These are phyloP conservation scores for Boletellus ananas DNA, from an alignment of 768 basidiomycete genomes.

Conservation along the genomic window DNA sequence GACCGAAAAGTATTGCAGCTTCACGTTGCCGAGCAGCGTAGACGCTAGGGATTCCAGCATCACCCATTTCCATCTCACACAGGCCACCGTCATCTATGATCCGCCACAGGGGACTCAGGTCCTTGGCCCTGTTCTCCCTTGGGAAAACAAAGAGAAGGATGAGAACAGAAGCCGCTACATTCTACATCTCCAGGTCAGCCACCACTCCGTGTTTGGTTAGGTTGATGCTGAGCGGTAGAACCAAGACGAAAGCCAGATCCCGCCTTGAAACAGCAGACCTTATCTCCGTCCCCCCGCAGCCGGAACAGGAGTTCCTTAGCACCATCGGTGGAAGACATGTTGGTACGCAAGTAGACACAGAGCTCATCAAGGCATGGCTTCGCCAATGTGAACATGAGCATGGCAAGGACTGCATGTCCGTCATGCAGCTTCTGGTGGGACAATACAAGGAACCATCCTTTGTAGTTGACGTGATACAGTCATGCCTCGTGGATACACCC, in stretches of 20 bases:
- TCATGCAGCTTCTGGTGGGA: neutral
- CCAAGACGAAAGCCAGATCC: slow-evolving; percentile 7
- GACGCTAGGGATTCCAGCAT: neutral
- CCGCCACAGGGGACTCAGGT: neutral
- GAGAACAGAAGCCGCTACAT: neutral
- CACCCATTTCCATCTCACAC: slow-evolving; percentile 16
- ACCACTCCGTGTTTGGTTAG: neutral
- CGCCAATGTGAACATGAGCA: slow-evolving; percentile 12
- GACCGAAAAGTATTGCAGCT: slow-evolving; percentile 1
- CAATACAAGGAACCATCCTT: slow-evolving; percentile 5
- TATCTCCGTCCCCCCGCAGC: neutral
- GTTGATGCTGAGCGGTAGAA: neutral
- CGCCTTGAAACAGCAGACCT: neutral
- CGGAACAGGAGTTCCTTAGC: slow-evolving; percentile 1
- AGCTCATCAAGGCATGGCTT: slow-evolving; percentile 16
- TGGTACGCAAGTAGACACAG: neutral
- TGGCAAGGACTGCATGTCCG: slow-evolving; percentile 2
- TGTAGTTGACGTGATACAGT: slow-evolving; percentile 13
- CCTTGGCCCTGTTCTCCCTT: slow-evolving; percentile 5
- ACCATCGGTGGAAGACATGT: slow-evolving; percentile 10
- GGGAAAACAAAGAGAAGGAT: slow-evolving; percentile 3
- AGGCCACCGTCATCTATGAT: slow-evolving; percentile 4
- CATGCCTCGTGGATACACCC: slow-evolving; percentile 16
- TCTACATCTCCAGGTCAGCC: slow-evolving; percentile 8
- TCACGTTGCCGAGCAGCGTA: slow-evolving; percentile 2